Evolutionary conservation across 441 rosid species (phyloP).

Genomic region (Populus tomentosa): DNA sequence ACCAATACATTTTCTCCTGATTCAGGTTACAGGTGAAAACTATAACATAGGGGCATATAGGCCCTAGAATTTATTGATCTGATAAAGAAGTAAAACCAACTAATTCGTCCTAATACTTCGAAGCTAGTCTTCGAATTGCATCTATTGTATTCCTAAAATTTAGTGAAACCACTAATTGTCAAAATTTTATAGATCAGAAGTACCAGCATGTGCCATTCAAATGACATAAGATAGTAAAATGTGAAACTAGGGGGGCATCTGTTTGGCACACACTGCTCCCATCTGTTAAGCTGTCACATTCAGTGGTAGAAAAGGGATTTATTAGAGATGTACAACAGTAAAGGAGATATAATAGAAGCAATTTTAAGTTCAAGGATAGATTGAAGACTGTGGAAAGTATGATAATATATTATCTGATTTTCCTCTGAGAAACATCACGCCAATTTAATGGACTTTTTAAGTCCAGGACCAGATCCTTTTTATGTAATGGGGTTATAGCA

Average conservation of each 20-base stretch:
- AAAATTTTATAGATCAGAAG: background rate
- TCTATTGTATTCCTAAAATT: background rate
- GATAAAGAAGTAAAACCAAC: background rate
- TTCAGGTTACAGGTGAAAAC: background rate
- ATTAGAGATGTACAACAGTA: background rate
- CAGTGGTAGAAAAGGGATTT: background rate
- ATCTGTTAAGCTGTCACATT: background rate
- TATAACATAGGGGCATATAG: background rate
- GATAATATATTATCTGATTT: background rate
- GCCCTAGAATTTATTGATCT: background rate
- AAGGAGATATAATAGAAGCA: background rate
- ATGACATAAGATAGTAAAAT: background rate
- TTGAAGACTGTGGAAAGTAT: background rate
- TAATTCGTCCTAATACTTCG: background rate
- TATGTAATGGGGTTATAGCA: background rate
- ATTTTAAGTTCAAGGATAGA: background rate
- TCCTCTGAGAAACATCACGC: background rate
- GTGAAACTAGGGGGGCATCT: background rate
- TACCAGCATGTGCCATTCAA: background rate
- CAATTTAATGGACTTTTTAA: background rate
- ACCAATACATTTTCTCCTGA: background rate
- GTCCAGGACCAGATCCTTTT: background rate
- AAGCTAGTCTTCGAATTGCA: background rate
- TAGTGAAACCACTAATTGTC: background rate
- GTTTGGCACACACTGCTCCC: background rate